phyloP scores from a whole-genome alignment of 2,329 filamentous ascomycete genomes.

The Conoideocrella luteorostrata region DNA sequence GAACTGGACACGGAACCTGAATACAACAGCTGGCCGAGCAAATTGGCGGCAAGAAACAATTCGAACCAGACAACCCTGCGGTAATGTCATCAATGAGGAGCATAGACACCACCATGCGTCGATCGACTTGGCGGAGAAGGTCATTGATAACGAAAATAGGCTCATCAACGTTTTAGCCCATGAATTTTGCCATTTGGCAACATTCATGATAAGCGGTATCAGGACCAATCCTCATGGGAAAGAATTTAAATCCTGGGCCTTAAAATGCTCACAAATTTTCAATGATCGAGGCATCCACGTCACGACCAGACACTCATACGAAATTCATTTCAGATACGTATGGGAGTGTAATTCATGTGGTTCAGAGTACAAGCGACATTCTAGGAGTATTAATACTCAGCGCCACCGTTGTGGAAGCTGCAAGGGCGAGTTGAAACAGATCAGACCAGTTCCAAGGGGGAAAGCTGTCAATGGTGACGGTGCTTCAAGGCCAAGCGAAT shows the following conservation, averaged over 20 bases:
- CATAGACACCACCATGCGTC: constrained; percentile 61
- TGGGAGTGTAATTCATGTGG: constrained; percentile 72
- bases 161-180: constrained; percentile 90
- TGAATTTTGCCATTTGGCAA: constrained; percentile 91
- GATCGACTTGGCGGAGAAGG: constrained; percentile 84
- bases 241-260: constrained; percentile 73
- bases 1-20: constrained; percentile 71
- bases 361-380: constrained; percentile 74
- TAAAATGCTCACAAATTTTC: constrained; percentile 50
- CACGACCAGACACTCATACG: constrained; percentile 84
- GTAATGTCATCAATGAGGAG: constrained; percentile 19
- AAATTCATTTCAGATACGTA: constrained; percentile 86
- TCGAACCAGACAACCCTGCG: constrained; percentile 23
- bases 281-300: constrained; percentile 61
- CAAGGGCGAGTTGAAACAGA: constrained; percentile 64
- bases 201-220: constrained; percentile 77
- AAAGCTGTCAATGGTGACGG: constrained; percentile 10
- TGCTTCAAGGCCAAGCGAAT: constrained; percentile 30
- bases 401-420: constrained; percentile 74
- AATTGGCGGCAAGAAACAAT: constrained; percentile 61
- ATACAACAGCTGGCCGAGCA: constrained; percentile 70
- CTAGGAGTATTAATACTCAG: constrained; percentile 70
- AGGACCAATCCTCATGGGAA: constrained; percentile 73
- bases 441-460: constrained; percentile 61
- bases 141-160: constrained; percentile 71